Base-by-base conservation (phyloP, 2,329 filamentous ascomycete genomes). In the Curvularia eragrostidis region DNA sequence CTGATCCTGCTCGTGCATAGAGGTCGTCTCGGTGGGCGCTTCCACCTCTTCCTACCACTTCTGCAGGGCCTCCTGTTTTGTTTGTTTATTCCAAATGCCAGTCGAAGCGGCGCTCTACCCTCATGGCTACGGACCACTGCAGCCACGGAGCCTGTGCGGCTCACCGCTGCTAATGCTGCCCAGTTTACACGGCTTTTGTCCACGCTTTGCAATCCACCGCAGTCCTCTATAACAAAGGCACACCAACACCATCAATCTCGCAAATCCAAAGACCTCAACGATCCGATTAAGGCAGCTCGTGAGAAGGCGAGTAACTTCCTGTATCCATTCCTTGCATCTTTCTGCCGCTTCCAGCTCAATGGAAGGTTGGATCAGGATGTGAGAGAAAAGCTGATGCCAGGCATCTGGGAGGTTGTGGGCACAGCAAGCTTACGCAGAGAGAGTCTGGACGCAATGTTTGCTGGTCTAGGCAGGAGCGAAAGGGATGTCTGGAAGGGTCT, bases 121-220 rank as follows among this genome's bases (percentile, higher is more conserved):
- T n/a, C 67, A 47, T 76, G 76, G 77, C 59, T 79, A 7, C 58
- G 62, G 19, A 58, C 62, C 3, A 26, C 48, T 2, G 53, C 51
- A 8, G 39, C 59, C 10, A 54, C 62, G 2, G 48, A 55, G 24
- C 48, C 66, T 1, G 44, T 57, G 10, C 53, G 63, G 5, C 76
- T 81, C 26, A 71, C 74, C 9, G 65, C 77, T 15, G 74, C 77
- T 18, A 82, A 84, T 56, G 83, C 82, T 2, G 73, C 77, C 1
- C 77, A 81, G 39, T 85, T 83, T 63, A 80, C 84, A 1, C 82
- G 84, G 9, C 75, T 88, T 8, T 79, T 89, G 21, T 82, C 82
- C n/a, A 82, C 84, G 0, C 81, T 89, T 49, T 87, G 84, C 75
- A 85, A 86, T 52, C 87, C 87, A 0, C 85, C 86, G 0, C 81